These are phyloP conservation scores for Diospyros kaki DNA, from an alignment of 148 eudicot species.

Conservation along the genomic window DNA sequence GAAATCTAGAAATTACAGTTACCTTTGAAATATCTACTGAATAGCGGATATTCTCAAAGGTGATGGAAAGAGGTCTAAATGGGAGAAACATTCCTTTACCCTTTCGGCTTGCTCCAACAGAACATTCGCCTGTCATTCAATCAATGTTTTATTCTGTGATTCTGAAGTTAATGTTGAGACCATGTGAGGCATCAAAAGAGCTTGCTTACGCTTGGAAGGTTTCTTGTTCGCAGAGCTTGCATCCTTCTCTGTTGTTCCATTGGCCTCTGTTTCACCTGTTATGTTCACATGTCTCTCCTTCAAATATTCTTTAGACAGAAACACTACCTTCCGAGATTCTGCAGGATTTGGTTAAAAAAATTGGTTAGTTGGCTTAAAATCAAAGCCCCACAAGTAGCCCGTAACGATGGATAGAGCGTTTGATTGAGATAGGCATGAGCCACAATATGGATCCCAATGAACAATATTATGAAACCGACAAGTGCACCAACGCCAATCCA, in stretches of 20 bases:
- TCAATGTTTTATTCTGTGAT: neutral
- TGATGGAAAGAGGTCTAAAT: slow-evolving; percentile 2
- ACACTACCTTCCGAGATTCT: neutral
- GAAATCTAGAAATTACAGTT: neutral
- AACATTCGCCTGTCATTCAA: neutral
- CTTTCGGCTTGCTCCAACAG: neutral
- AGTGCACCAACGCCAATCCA: slow-evolving; percentile 1
- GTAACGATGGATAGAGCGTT: neutral
- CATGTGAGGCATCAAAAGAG: neutral
- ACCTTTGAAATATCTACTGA: neutral
- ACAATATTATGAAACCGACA: neutral
- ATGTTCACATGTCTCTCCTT: neutral
- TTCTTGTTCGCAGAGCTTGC: neutral
- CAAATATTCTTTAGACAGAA: neutral
- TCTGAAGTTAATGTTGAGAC: neutral
- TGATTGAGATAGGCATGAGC: slow-evolving; percentile 1
- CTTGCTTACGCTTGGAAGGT: neutral
- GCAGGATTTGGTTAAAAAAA: neutral
- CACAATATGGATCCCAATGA: neutral
- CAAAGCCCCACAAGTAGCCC: too few relatives aligned
- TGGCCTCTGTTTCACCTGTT: neutral
- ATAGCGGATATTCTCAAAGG: neutral
- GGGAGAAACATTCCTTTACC: slow-evolving; percentile 3
- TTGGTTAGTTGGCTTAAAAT: too few relatives aligned
- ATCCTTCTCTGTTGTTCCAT: neutral